Conservation (phyloP, 352 stramenopile genomes). For the Phytophthora syringae region DNA sequence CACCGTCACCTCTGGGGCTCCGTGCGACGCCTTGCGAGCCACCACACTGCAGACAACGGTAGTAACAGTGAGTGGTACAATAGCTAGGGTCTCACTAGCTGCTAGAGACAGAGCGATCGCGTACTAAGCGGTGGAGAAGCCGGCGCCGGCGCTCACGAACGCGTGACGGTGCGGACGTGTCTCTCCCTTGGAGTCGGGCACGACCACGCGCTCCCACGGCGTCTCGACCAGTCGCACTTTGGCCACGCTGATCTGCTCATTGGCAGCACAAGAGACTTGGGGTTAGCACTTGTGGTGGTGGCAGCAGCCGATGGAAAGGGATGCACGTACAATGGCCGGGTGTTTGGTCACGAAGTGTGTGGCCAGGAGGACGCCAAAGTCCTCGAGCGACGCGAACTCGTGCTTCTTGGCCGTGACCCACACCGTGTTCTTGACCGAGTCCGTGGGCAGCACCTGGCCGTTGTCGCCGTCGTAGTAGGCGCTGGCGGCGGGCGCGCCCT, state of each 20-base stretch:
- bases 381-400: constrained; percentile 87
- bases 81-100: no score
- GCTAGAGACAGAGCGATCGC: constrained; percentile 24
- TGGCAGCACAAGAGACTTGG: not conserved
- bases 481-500: constrained; percentile 73
- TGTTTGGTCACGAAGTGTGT: constrained; percentile 90
- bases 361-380: constrained; percentile 87
- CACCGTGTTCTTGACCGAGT: constrained; percentile 93
- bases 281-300: no score
- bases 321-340: constrained; percentile 72
- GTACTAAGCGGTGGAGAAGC: constrained; percentile 67
- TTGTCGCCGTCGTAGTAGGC: constrained; percentile 91
- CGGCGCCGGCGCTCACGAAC: constrained; percentile 68
- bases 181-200: constrained; percentile 60
- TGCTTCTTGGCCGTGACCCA: constrained; percentile 90
- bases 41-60: constrained; percentile 44
- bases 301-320: not conserved
- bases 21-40: constrained; percentile 50
- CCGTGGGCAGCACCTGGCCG: constrained; percentile 81
- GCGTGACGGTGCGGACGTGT: constrained; percentile 73
- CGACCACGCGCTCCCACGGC: constrained; percentile 70
- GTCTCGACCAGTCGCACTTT: constrained; percentile 83
- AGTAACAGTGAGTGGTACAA: not conserved
- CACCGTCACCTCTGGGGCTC: constrained; percentile 50
- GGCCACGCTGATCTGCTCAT: constrained; percentile 60